These are phyloP conservation scores for Choiromyces venosus DNA, from an alignment of 495 filamentous ascomycete species.

Conservation along the genomic window DNA sequence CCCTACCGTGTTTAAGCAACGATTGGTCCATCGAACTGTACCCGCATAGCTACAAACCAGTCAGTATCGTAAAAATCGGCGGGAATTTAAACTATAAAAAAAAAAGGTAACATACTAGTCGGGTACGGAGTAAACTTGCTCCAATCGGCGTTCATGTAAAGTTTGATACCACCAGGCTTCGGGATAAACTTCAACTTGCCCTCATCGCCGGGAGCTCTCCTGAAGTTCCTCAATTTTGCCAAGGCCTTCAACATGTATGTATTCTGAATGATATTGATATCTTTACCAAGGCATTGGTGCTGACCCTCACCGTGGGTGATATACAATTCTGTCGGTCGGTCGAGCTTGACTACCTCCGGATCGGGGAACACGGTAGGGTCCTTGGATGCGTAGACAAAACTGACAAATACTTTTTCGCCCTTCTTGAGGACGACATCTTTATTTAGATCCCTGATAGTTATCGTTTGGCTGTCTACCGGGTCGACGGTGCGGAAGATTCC, in stretches of 20 bases:
- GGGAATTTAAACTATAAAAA: neutral
- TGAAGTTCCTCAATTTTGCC: slow-evolving; percentile 16
- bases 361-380: slow-evolving; percentile 25
- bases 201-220: slow-evolving; percentile 27
- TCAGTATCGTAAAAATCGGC: neutral
- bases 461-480: slow-evolving; percentile 4
- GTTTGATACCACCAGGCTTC: slow-evolving; percentile 20
- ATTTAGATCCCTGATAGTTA: slow-evolving; percentile 8
- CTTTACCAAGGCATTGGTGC: slow-evolving; percentile 28
- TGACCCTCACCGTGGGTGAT: slow-evolving; percentile 28
- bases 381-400: slow-evolving; percentile 13
- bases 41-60: neutral
- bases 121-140: slow-evolving; percentile 32
- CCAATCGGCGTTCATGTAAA: slow-evolving; percentile 32
- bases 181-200: slow-evolving; percentile 25
- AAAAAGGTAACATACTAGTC: slow-evolving; percentile 22
- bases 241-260: slow-evolving; percentile 24
- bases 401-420: slow-evolving; percentile 30
- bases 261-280: slow-evolving; percentile 16
- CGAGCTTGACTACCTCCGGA: slow-evolving; percentile 19
- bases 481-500: slow-evolving; percentile 24
- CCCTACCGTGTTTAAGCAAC: neutral
- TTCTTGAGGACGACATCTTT: slow-evolving; percentile 12
- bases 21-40: slow-evolving; percentile 4
- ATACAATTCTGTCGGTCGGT: slow-evolving; percentile 25